phyloP scores from a whole-genome alignment of 768 basidiomycete genomes.

The Lanmaoa rubissima region DNA sequence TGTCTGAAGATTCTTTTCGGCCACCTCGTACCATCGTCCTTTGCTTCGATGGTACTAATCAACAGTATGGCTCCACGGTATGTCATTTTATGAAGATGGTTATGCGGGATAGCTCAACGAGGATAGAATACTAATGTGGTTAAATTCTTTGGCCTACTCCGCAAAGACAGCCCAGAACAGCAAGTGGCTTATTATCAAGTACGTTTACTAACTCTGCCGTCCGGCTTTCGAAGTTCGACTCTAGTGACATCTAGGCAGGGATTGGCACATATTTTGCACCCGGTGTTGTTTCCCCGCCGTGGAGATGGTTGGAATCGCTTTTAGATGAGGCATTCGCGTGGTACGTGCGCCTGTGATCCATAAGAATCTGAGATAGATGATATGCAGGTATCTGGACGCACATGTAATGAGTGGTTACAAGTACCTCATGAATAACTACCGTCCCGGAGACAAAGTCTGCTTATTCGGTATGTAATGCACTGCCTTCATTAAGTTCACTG shows the following conservation, averaged over 20 bases:
- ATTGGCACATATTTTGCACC: slow-evolving; percentile 54
- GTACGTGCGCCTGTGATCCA: slow-evolving; percentile 35
- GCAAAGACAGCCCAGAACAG: slow-evolving; percentile 50
- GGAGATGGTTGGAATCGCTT: slow-evolving; percentile 55
- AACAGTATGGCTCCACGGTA: slow-evolving; percentile 49
- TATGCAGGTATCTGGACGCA: slow-evolving; percentile 58
- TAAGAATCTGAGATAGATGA: background rate
- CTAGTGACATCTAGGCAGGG: slow-evolving; percentile 37
- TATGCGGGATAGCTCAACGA: background rate
- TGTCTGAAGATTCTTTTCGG: background rate
- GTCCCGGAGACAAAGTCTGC: slow-evolving; percentile 69
- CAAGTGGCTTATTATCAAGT: slow-evolving; percentile 77
- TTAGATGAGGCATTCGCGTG: slow-evolving; percentile 73
- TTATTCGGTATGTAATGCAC: slow-evolving; percentile 52
- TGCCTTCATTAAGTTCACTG: background rate
- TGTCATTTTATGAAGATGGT: slow-evolving; percentile 12
- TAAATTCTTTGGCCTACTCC: slow-evolving; percentile 64
- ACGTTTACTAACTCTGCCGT: slow-evolving; percentile 2
- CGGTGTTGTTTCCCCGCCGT: slow-evolving; percentile 63
- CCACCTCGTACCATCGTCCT: slow-evolving; percentile 50
- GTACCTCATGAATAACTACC: slow-evolving; percentile 78
- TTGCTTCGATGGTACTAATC: slow-evolving; percentile 69
- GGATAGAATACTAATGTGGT: slow-evolving; percentile 66
- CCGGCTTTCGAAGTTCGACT: background rate
- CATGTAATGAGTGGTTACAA: slow-evolving; percentile 76